Evolutionary conservation across 2,329 filamentous ascomycete genomes (phyloP).

Genomic region (Boeremia exigua): DNA sequence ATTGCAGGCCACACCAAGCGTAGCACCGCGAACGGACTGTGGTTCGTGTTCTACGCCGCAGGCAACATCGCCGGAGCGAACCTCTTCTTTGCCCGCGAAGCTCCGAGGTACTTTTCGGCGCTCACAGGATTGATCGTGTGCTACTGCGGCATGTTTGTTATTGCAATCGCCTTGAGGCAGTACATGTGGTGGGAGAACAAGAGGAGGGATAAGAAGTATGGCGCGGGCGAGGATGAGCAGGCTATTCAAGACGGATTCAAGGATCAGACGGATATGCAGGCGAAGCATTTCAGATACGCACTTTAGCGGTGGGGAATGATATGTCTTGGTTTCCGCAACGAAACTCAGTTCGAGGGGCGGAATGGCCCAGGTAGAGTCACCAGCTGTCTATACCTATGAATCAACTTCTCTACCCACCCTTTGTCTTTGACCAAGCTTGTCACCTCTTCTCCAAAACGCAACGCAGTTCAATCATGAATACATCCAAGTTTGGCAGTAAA

Average conservation of each 20-base stretch:
- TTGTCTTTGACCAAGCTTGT: too few species aligned
- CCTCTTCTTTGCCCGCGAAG: conserved; percentile 54
- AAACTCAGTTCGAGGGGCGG: too few species aligned
- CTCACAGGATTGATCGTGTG: conserved; percentile 52
- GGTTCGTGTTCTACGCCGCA: conserved; percentile 57
- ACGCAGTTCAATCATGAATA: too few species aligned
- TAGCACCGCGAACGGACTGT: conserved; percentile 56
- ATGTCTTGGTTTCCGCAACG: too few species aligned
- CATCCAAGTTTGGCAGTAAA: too few species aligned
- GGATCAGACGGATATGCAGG: conserved; percentile 44
- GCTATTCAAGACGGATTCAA: conserved; percentile 44
- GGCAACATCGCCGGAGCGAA: conserved; percentile 59
- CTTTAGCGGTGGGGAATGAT: conserved; percentile 20
- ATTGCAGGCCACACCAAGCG: conserved; percentile 61
- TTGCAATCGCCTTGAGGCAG: conserved; percentile 33
- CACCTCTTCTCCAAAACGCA: too few species aligned
- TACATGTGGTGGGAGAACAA: conserved; percentile 46
- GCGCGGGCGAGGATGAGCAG: conserved; percentile 36
- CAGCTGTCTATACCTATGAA: too few species aligned
- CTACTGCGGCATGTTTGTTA: conserved; percentile 52
- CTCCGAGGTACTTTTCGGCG: conserved; percentile 54
- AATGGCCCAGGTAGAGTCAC: too few species aligned
- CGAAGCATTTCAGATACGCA: conserved; percentile 44
- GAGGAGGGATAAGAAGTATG: conserved; percentile 36
- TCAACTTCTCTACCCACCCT: too few species aligned